These are phyloP conservation scores for Phytophthora boehmeriae DNA, from an alignment of 352 stramenopile genomes.

Conservation along the genomic window DNA sequence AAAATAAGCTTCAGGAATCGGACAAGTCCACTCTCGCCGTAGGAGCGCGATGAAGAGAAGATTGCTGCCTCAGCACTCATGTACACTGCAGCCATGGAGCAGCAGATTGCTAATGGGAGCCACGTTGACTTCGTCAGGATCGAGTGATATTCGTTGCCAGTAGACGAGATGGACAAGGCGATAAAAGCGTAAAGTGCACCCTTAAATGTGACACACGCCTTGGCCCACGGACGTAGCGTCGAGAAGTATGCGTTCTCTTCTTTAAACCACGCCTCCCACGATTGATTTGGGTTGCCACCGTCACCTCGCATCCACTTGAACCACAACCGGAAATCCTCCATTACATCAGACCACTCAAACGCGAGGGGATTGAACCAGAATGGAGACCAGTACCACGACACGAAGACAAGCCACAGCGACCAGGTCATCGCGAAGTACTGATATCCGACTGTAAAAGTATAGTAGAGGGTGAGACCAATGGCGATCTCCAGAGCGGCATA, in stretches of 20 bases:
- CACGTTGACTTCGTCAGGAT: slow-evolving; percentile 56
- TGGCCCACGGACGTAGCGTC: slow-evolving; percentile 88
- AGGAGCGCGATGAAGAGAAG: slow-evolving; percentile 50
- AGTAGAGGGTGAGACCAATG: slow-evolving; percentile 94
- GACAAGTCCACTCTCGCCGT: slow-evolving; percentile 66
- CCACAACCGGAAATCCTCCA: slow-evolving; percentile 89
- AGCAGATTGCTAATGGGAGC: slow-evolving; percentile 63
- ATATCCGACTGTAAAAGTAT: slow-evolving; percentile 91
- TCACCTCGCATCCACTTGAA: slow-evolving; percentile 95
- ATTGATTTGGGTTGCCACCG: slow-evolving; percentile 92
- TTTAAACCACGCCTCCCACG: slow-evolving; percentile 96
- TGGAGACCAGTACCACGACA: slow-evolving; percentile 89
- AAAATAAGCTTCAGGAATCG: slow-evolving; percentile 77
- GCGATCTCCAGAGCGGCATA: slow-evolving; percentile 95
- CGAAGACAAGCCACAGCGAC: slow-evolving; percentile 96
- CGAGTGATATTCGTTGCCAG: slow-evolving; percentile 70
- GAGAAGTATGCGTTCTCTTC: slow-evolving; percentile 96
- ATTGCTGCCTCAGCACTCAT: slow-evolving; percentile 70
- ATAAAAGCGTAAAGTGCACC: slow-evolving; percentile 88
- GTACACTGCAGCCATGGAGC: slow-evolving; percentile 60
- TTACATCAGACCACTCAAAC: slow-evolving; percentile 96
- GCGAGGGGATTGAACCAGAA: slow-evolving; percentile 99
- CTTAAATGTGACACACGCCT: slow-evolving; percentile 92
- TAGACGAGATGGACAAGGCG: slow-evolving; percentile 86
- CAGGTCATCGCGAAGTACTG: slow-evolving; percentile 98